Base-by-base conservation (phyloP, 371 early-diverging fungal species). In the Gilbertella persicaria region DNA sequence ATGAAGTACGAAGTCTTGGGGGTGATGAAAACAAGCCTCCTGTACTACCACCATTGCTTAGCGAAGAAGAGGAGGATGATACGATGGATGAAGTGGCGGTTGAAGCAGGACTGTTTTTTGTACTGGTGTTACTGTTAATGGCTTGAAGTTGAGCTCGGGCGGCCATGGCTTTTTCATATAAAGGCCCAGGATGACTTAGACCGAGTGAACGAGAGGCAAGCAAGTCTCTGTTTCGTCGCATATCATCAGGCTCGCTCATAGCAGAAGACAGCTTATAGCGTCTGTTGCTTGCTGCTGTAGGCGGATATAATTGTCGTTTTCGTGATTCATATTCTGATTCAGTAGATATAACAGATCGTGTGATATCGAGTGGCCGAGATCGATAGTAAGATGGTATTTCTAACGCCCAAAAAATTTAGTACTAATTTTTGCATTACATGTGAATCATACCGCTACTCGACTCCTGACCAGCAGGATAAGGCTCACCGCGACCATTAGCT, bases 401-500 rank as follows among this genome's bases (percentile, higher is more conserved):
- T 38, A 37, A 46, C 39, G 36, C 48, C 21, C 33, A 44, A 57
- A 45, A 38, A 45, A n/a, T 23, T 14, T 37, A 26, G 26, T 28
- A 43, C 20, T 39, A 39, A 39, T 39, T 37, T 35, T 29, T 37
- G n/a, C 1, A 35, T 23, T 46, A 14, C n/a, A n/a, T n/a, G 1
- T 19, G 14, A 33, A 23, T 10, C 33, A 38, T 71, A 84, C 83
- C 79, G 13, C 16, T 50, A 13, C 14, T 20, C 68, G 78, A 84
- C 17, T 86, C 81, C 53, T 76, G 79, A 26, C 82, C 78, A 49
- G 81, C 84, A 53, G 86, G 80, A 37, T 82, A 69, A 14, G 85
- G 86, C 35, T 91, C 94, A 10, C 45, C 59, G 80, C 13, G 33
- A 13, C 84, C 67, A 21, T 89, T 85, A 20, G 90, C 90, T 84